Evolutionary conservation across 495 filamentous ascomycete genomes (phyloP).

Genomic region (Rostrohypoxylon terebratum): DNA sequence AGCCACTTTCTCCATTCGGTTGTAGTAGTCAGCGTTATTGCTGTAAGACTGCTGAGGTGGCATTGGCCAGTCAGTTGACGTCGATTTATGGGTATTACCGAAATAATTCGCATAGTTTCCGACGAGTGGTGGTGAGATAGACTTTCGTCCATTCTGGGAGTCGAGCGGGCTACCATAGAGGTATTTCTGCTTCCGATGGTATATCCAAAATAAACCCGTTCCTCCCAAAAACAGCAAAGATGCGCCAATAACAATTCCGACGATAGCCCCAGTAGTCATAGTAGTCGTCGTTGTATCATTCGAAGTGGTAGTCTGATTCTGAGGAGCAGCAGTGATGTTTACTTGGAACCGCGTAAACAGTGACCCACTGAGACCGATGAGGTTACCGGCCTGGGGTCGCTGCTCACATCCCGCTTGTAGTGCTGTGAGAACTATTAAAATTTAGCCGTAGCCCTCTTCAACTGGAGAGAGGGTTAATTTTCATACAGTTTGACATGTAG

Average conservation of each 20-base stretch:
- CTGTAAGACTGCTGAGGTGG: constrained; percentile 40
- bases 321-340: constrained; percentile 50
- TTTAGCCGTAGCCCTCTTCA: constrained; percentile 10
- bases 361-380: constrained; percentile 51
- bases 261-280: constrained; percentile 59
- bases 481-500: constrained; percentile 52
- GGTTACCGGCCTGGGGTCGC: constrained; percentile 47
- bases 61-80: constrained; percentile 39
- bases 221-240: constrained; percentile 55
- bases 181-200: constrained; percentile 55
- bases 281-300: constrained; percentile 22
- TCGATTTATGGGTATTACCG: neutral
- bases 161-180: constrained; percentile 26
- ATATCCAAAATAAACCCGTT: constrained; percentile 54
- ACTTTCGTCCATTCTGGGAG: constrained; percentile 33
- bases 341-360: constrained; percentile 50
- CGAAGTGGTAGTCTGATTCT: constrained; percentile 32
- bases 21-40: constrained; percentile 50
- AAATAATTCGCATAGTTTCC: constrained; percentile 29
- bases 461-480: neutral
- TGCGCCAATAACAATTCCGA: constrained; percentile 57
- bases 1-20: constrained; percentile 36
- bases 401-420: constrained; percentile 57
- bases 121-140: constrained; percentile 33
- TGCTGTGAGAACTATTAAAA: constrained; percentile 52